These are phyloP conservation scores for Talaromyces piceae DNA, from an alignment of 2,329 filamentous ascomycete species.

Conservation along the genomic window DNA sequence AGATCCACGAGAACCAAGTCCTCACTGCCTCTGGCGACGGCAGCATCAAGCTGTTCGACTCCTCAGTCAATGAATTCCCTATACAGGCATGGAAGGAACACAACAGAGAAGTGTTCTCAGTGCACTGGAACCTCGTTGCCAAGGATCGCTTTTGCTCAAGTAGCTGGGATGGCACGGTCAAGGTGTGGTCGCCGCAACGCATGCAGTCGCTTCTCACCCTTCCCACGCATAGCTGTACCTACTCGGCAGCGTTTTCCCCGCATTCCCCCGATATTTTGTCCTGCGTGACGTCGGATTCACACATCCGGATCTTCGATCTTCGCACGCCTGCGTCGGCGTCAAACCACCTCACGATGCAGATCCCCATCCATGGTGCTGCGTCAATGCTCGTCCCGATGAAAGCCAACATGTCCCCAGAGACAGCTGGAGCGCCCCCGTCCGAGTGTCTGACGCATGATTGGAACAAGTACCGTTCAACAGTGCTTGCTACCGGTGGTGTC, in stretches of 20 bases:
- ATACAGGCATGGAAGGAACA: constrained; percentile 91
- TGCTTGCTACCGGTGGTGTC: constrained; percentile 83
- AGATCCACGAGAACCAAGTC: constrained; percentile 92
- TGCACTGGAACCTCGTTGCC: constrained; percentile 82
- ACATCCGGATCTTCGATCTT: constrained; percentile 85
- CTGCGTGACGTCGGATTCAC: constrained; percentile 80
- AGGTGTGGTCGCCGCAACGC: constrained; percentile 84
- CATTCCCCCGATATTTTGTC: constrained; percentile 80
- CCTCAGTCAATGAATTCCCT: constrained; percentile 72
- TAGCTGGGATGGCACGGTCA: constrained; percentile 94
- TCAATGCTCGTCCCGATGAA: constrained; percentile 38
- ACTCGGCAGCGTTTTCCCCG: constrained; percentile 84
- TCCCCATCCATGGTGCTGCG: constrained; percentile 70
- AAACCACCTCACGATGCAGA: constrained; percentile 75
- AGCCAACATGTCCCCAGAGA: constrained; percentile 26
- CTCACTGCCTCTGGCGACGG: constrained; percentile 86
- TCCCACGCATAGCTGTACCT: constrained; percentile 88
- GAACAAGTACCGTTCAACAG: constrained; percentile 90
- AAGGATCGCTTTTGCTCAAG: constrained; percentile 88
- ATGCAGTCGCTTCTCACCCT: constrained; percentile 71
- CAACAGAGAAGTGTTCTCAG: constrained; percentile 83
- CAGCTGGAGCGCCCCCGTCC: constrained; percentile 49
- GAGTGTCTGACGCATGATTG: constrained; percentile 95
- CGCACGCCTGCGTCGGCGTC: constrained; percentile 76
- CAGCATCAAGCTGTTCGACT: constrained; percentile 88